Evolutionary conservation across 2,329 filamentous ascomycete species (phyloP).

Genomic region (Fusarium proliferatum): DNA sequence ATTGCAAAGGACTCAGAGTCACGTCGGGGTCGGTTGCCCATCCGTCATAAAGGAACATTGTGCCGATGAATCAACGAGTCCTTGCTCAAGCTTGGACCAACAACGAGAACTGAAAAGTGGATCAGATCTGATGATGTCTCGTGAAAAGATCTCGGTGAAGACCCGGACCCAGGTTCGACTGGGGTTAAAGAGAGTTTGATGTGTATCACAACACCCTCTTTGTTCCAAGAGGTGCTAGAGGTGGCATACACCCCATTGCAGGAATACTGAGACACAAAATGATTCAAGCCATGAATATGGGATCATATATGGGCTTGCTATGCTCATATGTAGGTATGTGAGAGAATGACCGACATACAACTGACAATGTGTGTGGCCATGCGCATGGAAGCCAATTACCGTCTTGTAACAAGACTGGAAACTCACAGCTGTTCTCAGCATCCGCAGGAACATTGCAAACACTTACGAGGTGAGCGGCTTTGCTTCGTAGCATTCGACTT

Average conservation of each 20-base stretch:
- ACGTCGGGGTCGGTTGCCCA: slow-evolving; percentile 16
- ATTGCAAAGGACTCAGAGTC: background rate
- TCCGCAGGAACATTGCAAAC: background rate
- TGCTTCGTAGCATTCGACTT: slow-evolving; percentile 13
- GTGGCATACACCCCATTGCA: background rate
- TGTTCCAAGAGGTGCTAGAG: background rate
- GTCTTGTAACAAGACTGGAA: slow-evolving; percentile 5
- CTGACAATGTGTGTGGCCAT: slow-evolving; percentile 8
- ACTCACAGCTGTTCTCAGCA: background rate
- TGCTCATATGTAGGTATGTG: background rate
- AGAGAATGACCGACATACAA: slow-evolving; percentile 20
- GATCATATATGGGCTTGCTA: slow-evolving; percentile 31
- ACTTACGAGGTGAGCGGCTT: background rate
- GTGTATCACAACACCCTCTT: slow-evolving; percentile 20
- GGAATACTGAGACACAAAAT: background rate
- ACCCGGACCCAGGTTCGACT: slow-evolving; percentile 22
- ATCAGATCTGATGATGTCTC: slow-evolving; percentile 38
- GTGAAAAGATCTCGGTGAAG: slow-evolving; percentile 41
- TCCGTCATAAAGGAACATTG: slow-evolving; percentile 11
- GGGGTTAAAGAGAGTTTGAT: slow-evolving; percentile 8
- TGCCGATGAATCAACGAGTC: slow-evolving; percentile 18
- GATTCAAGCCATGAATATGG: slow-evolving; percentile 23
- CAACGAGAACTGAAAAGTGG: slow-evolving; percentile 17
- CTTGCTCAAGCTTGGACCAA: slow-evolving; percentile 20
- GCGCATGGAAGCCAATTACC: slow-evolving; percentile 1